These are phyloP conservation scores for Silene conica DNA, from an alignment of 148 eudicot genomes.

Conservation along the genomic window DNA sequence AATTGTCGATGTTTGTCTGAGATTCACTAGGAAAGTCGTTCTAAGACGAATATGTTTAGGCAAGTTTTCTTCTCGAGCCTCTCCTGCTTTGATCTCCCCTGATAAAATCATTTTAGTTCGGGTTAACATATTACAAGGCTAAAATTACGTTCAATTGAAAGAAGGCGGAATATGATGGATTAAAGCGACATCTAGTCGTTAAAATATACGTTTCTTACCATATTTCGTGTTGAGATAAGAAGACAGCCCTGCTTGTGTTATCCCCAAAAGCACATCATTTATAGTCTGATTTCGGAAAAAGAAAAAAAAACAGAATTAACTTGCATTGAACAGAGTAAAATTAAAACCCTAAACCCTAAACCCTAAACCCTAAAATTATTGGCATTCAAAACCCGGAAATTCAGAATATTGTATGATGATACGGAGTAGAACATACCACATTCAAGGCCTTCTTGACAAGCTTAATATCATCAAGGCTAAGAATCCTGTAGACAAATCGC, in stretches of 20 bases:
- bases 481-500: constrained; percentile 33
- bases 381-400: background rate
- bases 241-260: constrained; percentile 64
- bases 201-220: constrained; percentile 32
- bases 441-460: constrained; percentile 50
- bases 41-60: constrained; percentile 46
- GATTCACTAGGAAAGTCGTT: constrained; percentile 43
- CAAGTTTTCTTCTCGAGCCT: constrained; percentile 20
- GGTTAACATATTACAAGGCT: background rate
- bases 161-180: background rate
- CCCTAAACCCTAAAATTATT: too few relatives aligned
- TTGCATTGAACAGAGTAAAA: background rate
- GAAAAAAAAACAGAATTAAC: background rate
- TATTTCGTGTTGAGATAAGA: constrained; percentile 47
- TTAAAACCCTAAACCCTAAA: too few relatives aligned
- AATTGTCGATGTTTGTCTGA: constrained; percentile 47
- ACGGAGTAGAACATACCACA: constrained; percentile 28
- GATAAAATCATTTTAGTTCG: background rate
- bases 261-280: constrained; percentile 63
- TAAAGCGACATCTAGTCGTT: too few relatives aligned
- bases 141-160: background rate
- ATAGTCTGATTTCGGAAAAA: constrained; percentile 39
- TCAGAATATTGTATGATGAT: background rate
- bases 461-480: constrained; percentile 55
- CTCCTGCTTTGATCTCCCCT: constrained; percentile 13